Conservation (phyloP, 2,329 filamentous ascomycete species). For the Lomentospora prolificans region DNA sequence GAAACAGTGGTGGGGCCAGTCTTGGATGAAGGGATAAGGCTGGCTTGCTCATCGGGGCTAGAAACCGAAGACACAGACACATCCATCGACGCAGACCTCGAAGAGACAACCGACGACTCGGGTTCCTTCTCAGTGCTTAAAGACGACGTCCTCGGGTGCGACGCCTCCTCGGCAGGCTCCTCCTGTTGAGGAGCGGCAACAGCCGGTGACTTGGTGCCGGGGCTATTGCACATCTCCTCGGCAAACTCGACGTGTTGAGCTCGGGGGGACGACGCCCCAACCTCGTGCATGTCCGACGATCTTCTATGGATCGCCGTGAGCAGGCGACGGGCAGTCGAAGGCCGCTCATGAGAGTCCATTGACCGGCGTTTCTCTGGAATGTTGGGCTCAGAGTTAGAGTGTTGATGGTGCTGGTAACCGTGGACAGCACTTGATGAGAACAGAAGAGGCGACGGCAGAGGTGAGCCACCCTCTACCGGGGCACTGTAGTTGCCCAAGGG, state of each 20-base stretch:
- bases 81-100: conserved; percentile 42
- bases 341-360: conserved; percentile 26
- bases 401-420: conserved; percentile 1
- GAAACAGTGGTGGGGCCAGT: conserved; percentile 12
- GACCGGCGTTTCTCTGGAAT: neutral
- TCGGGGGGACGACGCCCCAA: neutral
- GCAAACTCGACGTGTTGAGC: neutral
- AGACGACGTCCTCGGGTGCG: neutral
- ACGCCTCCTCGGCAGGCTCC: neutral
- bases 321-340: conserved; percentile 36
- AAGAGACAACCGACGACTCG: conserved; percentile 22
- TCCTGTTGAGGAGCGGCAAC: neutral
- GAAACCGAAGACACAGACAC: conserved; percentile 40
- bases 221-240: neutral
- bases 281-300: neutral
- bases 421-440: conserved; percentile 1
- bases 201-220: neutral
- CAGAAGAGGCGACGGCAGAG: neutral
- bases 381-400: conserved; percentile 1
- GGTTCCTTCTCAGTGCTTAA: neutral
- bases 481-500: neutral
- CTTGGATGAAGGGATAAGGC: conserved; percentile 30
- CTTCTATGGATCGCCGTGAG: conserved; percentile 16
- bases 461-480: neutral
- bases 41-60: conserved; percentile 42